Evolutionary conservation across 805 yeast genomes (phyloP), one percentile per base, ranked within the genome.

Genomic region (Nakazawaea sp.): DNA sequence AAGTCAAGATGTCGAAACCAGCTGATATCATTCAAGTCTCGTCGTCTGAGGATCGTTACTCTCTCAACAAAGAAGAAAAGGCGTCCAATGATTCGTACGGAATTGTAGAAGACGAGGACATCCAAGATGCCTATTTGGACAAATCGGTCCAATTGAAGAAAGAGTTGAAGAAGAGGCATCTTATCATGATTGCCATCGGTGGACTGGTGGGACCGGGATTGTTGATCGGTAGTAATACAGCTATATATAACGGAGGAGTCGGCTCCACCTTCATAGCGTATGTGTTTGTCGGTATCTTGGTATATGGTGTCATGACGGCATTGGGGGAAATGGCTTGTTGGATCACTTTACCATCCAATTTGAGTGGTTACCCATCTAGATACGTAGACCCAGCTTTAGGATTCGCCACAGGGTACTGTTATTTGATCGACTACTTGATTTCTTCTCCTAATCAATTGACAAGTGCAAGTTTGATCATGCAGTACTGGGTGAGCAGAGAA

Each of bases 151-250:
- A 25, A 41, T 61, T 70, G 45, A 66, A 64, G 41, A 65, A 64
- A 45, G 68, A 61, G 4, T 53, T 71, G 25, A 62, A 69, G 38
- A 58, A 75, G 10, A 56, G 78, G 46, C 78, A 72, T 43, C 67
- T 71, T 46, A 62, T 72, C 36, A 71, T 73, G 78, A 70, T 73
- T 58, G 78, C 94, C 45, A 76, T 85, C 46, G 92, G 92, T 46
- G 90, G 92, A 47, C 84, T 90, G 5, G 59, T 83, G 34, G 92
- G 92, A 37, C 81, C 92, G 1, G 94, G 89, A 52, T 64, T 84
- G 38, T 63, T 84, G 45, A 79, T 84, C 48, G 87, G 89, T 50
- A 79, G 89, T 3, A 87, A 88, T 38, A 60, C 75, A n/a, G 79
- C 89, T 1, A 64, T 84, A 38, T 63, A 68, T 16, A 55, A 67